Evolutionary conservation across 2,329 filamentous ascomycete genomes (phyloP), one percentile per base, ranked within the genome.

Genomic region (Knoxdaviesia proteae): DNA sequence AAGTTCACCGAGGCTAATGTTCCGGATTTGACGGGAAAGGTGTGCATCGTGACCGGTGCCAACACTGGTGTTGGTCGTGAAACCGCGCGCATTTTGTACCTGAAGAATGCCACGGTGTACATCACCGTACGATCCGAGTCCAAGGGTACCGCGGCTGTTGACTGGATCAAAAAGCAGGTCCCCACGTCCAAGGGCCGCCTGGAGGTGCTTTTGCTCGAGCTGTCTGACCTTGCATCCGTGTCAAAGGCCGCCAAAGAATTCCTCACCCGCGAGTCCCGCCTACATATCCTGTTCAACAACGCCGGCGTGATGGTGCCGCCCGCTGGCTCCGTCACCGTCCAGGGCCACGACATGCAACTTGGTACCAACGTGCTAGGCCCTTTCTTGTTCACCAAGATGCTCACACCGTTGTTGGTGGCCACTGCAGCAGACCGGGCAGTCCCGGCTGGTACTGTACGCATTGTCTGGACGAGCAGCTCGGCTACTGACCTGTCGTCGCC

Each of bases 1-100:
- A 45, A 35, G 6, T 50, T 53, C 34, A 52, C 51, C 3, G 48
- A 49, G 35, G 36, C 93, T 56, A 84, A 96, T 53, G 69, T 94
- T 29, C 82, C 86, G 1, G 53, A 57, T 10, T 61, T 57, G 52
- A 61, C 61, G 50, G 57, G 55, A 8, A 56, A 56, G 86, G 80
- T 71, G 34, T 64, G 61, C 55, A 61, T 76, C 46, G 63, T 76
- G 9, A 76, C 58, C 1, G 58, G 58, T 34, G 53, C 55, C 43
- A 60, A 61, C 48, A 54, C 56, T 0, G 58, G 58, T 58, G 59
- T 73, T 5, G 71, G 71, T 6, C 61, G 63, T 36, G 66, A 73
- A 48, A 58, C 74, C 20, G 58, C 58, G 33, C 61, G 62, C 36
- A 61, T 76, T 3, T 58, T 77, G 7, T 76, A 75, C 53, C 53